A percentile compares a stretch with the other conserved stretches of the same genome.
Evolutionary conservation across 208 protist species (phyloP).

Genomic region (Vickermania ingenoplastis): DNA sequence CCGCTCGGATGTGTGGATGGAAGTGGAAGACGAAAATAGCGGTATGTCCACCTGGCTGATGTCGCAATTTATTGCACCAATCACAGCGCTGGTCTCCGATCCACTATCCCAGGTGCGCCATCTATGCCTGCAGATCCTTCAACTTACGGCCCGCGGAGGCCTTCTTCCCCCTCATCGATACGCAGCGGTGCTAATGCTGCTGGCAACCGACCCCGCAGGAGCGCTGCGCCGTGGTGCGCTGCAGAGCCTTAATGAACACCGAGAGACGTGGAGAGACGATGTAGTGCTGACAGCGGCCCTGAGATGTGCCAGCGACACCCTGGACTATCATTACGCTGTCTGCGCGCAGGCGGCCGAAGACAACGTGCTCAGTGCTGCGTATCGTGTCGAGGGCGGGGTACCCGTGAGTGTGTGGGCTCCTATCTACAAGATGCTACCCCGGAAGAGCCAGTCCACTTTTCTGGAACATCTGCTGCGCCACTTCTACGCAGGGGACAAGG

Average conservation of each 20-base stretch:
- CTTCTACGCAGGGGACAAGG: conserved; percentile 58
- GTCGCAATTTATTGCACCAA: conserved; percentile 46
- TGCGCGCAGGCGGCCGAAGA: conserved; percentile 10
- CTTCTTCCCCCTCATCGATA: conserved; percentile 67
- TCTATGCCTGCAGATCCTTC: conserved; percentile 49
- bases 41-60: conserved; percentile 84
- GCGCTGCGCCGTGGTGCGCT: conserved; percentile 36
- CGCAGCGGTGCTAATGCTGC: conserved; percentile 34
- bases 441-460: conserved; percentile 41
- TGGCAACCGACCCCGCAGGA: conserved; percentile 37
- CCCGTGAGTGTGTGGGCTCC: conserved; percentile 26
- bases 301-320: not conserved
- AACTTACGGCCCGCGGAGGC: conserved; percentile 42
- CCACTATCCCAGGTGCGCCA: conserved; percentile 25
- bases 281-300: conserved; percentile 42
- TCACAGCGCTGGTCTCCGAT: conserved; percentile 32
- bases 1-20: too few species aligned
- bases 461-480: conserved; percentile 44
- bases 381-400: not conserved
- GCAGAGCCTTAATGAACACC: conserved; percentile 14
- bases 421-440: conserved; percentile 41
- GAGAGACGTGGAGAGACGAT: conserved; percentile 16
- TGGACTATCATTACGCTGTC: conserved; percentile 44
- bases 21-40: conserved; percentile 62
- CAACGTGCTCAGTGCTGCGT: not conserved